Percentiles rank a stretch among this genome's conserved stretches.
These are phyloP conservation scores for Trichaptum fuscoviolaceum DNA, from an alignment of 768 basidiomycete species.

Conservation along the genomic window DNA sequence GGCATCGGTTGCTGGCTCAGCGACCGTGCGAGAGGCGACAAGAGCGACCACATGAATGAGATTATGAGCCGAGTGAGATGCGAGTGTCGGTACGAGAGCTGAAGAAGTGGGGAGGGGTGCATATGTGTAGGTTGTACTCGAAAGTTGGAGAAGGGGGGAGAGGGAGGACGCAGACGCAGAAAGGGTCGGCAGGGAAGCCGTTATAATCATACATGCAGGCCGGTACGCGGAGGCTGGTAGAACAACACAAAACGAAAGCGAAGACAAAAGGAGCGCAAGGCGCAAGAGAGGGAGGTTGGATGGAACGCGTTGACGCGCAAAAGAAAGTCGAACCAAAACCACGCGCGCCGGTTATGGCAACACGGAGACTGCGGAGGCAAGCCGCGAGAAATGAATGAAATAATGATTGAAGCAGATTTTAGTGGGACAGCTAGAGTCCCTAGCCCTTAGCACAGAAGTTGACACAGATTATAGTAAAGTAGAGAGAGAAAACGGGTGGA, in stretches of 20 bases:
- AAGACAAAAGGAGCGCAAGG: background rate
- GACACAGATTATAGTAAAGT: background rate
- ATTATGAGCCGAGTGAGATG: background rate
- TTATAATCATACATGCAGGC: background rate
- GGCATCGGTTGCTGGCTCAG: slow-evolving; percentile 18
- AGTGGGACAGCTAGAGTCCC: background rate
- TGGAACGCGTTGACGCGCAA: background rate
- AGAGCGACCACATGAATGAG: background rate
- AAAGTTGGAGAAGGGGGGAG: background rate
- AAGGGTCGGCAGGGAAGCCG: background rate
- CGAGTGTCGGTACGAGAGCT: background rate
- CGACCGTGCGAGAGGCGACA: slow-evolving; percentile 16
- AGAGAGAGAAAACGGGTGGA: background rate
- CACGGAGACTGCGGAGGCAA: slow-evolving; percentile 1
- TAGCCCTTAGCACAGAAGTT: background rate
- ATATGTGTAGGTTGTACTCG: background rate
- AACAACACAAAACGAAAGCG: background rate
- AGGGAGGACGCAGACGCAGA: background rate
- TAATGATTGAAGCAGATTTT: background rate
- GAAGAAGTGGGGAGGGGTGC: background rate
- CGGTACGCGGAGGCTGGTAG: background rate
- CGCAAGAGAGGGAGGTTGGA: background rate
- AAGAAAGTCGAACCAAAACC: background rate
- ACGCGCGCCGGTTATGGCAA: background rate
- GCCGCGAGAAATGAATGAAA: background rate